Percentiles rank a stretch among this genome's conserved stretches.
Evolutionary conservation across 108 stramenopile genomes (phyloP).

Genomic region (Pseudonitzschia pungens): DNA sequence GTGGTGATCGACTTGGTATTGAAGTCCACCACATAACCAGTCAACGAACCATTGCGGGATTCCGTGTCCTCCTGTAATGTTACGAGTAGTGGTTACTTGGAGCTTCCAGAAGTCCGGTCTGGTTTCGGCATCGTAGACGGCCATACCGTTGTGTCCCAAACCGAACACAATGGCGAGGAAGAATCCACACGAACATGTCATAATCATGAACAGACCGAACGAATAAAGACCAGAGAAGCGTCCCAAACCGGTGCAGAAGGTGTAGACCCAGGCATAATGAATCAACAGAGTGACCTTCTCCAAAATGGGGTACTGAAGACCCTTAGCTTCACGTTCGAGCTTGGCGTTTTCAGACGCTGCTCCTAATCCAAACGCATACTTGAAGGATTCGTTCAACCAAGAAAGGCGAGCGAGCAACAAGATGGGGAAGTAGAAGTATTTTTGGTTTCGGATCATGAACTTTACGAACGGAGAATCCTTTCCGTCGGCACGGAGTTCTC

Average conservation of each 20-base stretch:
- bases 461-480: conserved; percentile 78
- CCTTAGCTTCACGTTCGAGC: conserved; percentile 70
- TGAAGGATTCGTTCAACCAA: conserved; percentile 95
- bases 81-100: conserved; percentile 98
- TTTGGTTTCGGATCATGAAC: conserved; percentile 87
- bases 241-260: conserved; percentile 74
- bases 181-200: conserved; percentile 88
- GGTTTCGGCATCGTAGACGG: conserved; percentile 91
- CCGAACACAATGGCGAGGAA: conserved; percentile 97
- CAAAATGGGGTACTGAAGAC: conserved; percentile 78
- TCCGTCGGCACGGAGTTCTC: conserved; percentile 62
- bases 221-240: conserved; percentile 65
- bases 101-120: conserved; percentile 99
- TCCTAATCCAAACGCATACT: conserved; percentile 88
- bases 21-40: conserved; percentile 98
- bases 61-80: conserved; percentile 93
- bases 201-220: conserved; percentile 63
- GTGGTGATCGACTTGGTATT: conserved; percentile 99
- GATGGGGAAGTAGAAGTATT: conserved; percentile 95
- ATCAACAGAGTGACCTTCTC: conserved; percentile 75
- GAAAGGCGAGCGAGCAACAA: conserved; percentile 92
- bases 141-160: conserved; percentile 99
- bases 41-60: conserved; percentile 93
- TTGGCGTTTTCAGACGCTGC: conserved; percentile 82
- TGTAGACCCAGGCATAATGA: conserved; percentile 84